A percentile compares a stretch with the other conserved stretches of the same genome.
These are phyloP conservation scores for Biscutella laevigata DNA, from an alignment of 441 rosid species.

Conservation along the genomic window DNA sequence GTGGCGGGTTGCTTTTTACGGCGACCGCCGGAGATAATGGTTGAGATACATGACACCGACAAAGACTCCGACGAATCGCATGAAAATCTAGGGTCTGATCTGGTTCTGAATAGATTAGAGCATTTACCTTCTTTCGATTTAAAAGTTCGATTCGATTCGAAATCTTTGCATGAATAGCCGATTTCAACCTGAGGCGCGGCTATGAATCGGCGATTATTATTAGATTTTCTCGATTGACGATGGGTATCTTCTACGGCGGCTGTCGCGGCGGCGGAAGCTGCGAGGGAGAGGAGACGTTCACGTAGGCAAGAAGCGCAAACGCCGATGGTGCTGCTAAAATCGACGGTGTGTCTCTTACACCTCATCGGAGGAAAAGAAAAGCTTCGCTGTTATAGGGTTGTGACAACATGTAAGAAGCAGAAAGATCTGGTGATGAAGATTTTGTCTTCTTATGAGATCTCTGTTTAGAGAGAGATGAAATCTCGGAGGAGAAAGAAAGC, in stretches of 20 bases:
- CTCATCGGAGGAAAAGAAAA: slow-evolving; percentile 37
- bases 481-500: slow-evolving; percentile 11
- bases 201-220: slow-evolving; percentile 32
- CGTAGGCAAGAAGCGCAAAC: slow-evolving; percentile 91
- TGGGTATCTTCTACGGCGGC: slow-evolving; percentile 18
- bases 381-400: slow-evolving; percentile 16
- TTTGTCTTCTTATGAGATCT: slow-evolving; percentile 23
- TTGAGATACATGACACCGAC: slow-evolving; percentile 40
- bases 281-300: slow-evolving; percentile 54
- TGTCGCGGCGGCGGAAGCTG: slow-evolving; percentile 47
- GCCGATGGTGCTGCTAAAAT: slow-evolving; percentile 60
- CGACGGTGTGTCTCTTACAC: slow-evolving; percentile 63
- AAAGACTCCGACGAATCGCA: slow-evolving; percentile 22
- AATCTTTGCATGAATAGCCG: slow-evolving; percentile 24
- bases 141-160: slow-evolving; percentile 10
- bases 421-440: slow-evolving; percentile 19
- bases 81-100: slow-evolving; percentile 46
- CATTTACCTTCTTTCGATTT: slow-evolving; percentile 28
- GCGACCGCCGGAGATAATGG: slow-evolving; percentile 37
- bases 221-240: slow-evolving; percentile 19
- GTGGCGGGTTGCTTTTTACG: slow-evolving; percentile 18
- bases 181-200: slow-evolving; percentile 57
- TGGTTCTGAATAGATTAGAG: slow-evolving; percentile 42
- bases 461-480: slow-evolving; percentile 17
- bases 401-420: slow-evolving; percentile 18